Evolutionary conservation across 331 rosid species (phyloP), one percentile per base, ranked within the genome.

Genomic region (Cucumis variabilis): DNA sequence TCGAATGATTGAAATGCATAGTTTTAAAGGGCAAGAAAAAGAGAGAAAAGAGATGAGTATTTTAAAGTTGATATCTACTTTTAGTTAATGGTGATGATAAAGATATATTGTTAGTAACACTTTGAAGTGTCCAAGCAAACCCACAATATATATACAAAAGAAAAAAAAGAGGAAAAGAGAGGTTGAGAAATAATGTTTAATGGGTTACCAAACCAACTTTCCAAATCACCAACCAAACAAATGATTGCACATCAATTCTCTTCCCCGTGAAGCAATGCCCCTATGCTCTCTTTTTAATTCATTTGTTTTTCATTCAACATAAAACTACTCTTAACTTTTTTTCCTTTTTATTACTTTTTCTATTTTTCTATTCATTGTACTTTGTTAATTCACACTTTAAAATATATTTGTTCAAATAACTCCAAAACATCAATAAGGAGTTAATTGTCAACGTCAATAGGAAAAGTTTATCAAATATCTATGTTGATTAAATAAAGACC

Each of bases 201-300:
- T 75, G 60, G 60, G 58, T 46, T 58, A 75, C 60, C 30, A 76
- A 76, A 76, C 62, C 63, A 46, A 76, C 33, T 75, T 75, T 75
- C 60, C 63, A 44, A 74, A 74, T 44, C 81, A 74, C 81, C 55
- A 3, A 74, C 81, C 82, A 75, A 75, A 75, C 58, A 46, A 75
- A 44, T 75, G 9, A 75, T 75, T 44, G 28, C 60, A 75, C 60
- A 75, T 75, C 82, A 46, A 75, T 50, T 77, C 37, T 15, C 83
- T 77, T 77, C 83, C 63, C 65, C 83, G 24, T 1, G 41, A 77
- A 77, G 83, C 83, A 77, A 77, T 77, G 21, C 48, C 48, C 48
- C 48, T 20, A 58, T 14, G 28, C 73, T 76, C 82, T 21, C 83
- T 50, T 77, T 77, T 24, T 33, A 33, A 33, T 33, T 77, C 76